Conservation (phyloP, 495 filamentous ascomycete species). For the Xylaria flabelliformis region DNA sequence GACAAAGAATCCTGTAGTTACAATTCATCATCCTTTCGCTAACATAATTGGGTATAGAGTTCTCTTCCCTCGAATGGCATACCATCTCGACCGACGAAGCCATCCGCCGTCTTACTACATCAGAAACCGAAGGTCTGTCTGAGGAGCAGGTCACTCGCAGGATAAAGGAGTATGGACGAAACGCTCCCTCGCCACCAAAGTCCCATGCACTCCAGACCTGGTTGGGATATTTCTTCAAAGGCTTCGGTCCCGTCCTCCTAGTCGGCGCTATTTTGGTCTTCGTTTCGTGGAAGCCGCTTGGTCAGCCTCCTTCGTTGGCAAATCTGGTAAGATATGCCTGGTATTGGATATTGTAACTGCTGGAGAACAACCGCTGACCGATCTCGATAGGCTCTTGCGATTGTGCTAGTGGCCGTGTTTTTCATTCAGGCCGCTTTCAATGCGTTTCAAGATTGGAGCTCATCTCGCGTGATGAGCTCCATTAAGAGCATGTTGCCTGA, state of each 20-base stretch:
- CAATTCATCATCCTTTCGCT: conserved; percentile 19
- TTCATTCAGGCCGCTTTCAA: conserved; percentile 74
- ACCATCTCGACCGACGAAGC: conserved; percentile 60
- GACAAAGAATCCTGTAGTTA: not conserved
- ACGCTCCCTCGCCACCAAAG: conserved; percentile 63
- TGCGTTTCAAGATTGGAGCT: conserved; percentile 68
- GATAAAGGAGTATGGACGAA: conserved; percentile 64
- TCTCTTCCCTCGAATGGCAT: conserved; percentile 62
- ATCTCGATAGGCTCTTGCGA: conserved; percentile 58
- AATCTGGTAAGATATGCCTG: conserved; percentile 53
- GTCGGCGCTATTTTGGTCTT: conserved; percentile 69
- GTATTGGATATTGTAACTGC: not conserved
- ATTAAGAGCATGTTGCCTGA: conserved; percentile 74
- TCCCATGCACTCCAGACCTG: conserved; percentile 63
- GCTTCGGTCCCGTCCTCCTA: conserved; percentile 70
- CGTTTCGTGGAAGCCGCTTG: conserved; percentile 72
- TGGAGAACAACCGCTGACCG: not conserved
- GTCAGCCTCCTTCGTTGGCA: conserved; percentile 65
- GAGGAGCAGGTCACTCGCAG: conserved; percentile 53
- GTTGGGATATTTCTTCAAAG: conserved; percentile 73
- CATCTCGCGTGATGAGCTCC: conserved; percentile 67
- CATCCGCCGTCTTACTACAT: conserved; percentile 59
- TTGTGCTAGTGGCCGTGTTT: conserved; percentile 69
- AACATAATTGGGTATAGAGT: conserved; percentile 37
- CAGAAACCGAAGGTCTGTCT: conserved; percentile 57